Evolutionary conservation across 495 filamentous ascomycete genomes (phyloP).

Genomic region (Daldinia loculata): DNA sequence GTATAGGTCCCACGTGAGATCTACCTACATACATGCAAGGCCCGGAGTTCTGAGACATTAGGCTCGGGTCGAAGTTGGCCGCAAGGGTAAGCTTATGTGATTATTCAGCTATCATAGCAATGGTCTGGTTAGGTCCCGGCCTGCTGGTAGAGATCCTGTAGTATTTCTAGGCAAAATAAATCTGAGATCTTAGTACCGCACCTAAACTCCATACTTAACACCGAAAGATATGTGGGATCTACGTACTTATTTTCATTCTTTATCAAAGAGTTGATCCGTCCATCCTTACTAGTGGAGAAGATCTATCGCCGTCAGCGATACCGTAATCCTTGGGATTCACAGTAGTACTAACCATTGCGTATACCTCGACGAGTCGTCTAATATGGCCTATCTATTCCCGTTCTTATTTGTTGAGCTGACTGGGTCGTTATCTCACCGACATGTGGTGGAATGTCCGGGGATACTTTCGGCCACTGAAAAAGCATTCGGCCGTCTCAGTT

Average conservation of each 20-base stretch:
- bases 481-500: neutral
- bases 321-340: neutral
- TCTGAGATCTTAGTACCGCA: neutral
- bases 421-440: constrained; percentile 29
- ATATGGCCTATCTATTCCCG: constrained; percentile 10
- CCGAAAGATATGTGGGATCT: neutral
- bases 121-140: neutral
- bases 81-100: neutral
- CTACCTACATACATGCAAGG: neutral
- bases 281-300: neutral
- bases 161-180: neutral
- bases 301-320: neutral
- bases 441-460: constrained; percentile 22
- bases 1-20: neutral
- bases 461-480: constrained; percentile 7
- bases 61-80: neutral
- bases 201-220: neutral
- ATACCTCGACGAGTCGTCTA: neutral
- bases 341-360: neutral
- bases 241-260: neutral
- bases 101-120: neutral
- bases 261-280: no score
- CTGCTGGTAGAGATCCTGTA: neutral
- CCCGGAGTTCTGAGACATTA: neutral
- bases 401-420: constrained; percentile 29